These are phyloP conservation scores for Peniophora sp. DNA, from an alignment of 1,284 basidiomycete genomes.

Conservation along the genomic window DNA sequence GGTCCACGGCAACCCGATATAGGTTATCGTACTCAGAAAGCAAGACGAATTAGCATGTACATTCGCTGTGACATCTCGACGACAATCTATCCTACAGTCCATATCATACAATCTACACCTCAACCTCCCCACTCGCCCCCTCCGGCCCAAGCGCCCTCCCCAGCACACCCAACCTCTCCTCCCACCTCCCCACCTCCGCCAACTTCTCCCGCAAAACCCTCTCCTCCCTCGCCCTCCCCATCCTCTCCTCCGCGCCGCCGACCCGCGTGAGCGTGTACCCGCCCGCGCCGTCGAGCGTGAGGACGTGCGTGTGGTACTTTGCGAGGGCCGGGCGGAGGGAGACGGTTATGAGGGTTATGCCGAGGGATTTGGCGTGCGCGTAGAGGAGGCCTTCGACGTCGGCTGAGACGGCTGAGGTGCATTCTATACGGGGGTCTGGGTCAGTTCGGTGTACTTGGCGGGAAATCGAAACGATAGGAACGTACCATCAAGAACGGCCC, in stretches of 20 bases:
- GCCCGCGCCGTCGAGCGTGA: constrained; percentile 61
- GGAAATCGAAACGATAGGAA: constrained; percentile 7
- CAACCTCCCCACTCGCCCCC: constrained; percentile 28
- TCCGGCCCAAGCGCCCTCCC: constrained; percentile 33
- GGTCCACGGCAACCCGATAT: too few species aligned
- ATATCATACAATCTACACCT: not conserved
- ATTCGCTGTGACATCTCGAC: too few species aligned
- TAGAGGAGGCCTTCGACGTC: constrained; percentile 97
- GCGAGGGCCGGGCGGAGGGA: constrained; percentile 53
- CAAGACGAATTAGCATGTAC: too few species aligned
- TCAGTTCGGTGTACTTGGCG: constrained; percentile 4
- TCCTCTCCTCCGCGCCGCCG: constrained; percentile 65
- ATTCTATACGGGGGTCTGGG: constrained; percentile 46
- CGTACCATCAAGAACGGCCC: constrained; percentile 68
- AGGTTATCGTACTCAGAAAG: too few species aligned
- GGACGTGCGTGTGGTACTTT: constrained; percentile 58
- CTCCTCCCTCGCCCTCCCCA: constrained; percentile 70
- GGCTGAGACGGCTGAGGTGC: constrained; percentile 92
- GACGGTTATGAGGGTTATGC: constrained; percentile 90
- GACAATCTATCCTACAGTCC: not conserved
- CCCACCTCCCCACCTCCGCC: constrained; percentile 61
- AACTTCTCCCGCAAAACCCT: constrained; percentile 56
- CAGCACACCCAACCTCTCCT: constrained; percentile 50
- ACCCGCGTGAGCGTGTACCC: constrained; percentile 67
- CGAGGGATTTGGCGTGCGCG: constrained; percentile 85